Evolutionary conservation across 768 basidiomycete species (phyloP).

Genomic region (Leucocoprinus sp.): DNA sequence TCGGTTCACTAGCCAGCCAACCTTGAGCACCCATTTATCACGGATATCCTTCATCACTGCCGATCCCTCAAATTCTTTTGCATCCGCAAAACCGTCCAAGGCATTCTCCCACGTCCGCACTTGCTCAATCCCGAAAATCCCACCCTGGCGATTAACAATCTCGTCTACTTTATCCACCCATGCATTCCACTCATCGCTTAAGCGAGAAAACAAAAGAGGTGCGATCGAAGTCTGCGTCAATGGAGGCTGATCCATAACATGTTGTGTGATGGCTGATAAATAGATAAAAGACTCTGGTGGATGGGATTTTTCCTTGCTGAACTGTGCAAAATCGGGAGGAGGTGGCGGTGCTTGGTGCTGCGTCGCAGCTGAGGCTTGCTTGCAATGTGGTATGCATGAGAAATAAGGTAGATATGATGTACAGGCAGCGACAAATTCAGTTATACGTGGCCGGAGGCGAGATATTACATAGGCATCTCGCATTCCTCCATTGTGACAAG

Average conservation of each 20-base stretch:
- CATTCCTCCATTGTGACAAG: constrained; percentile 44
- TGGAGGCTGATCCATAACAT: constrained; percentile 59
- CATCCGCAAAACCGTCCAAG: constrained; percentile 57
- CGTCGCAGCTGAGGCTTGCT: constrained; percentile 17
- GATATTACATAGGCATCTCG: constrained; percentile 74
- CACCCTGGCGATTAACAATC: constrained; percentile 60
- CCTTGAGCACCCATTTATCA: constrained; percentile 64
- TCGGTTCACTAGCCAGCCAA: constrained; percentile 71
- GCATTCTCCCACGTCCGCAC: constrained; percentile 62
- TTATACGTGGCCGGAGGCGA: constrained; percentile 64
- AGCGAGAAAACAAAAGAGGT: constrained; percentile 52
- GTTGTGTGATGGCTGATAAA: constrained; percentile 59
- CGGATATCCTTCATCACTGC: constrained; percentile 31
- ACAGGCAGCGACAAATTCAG: constrained; percentile 70
- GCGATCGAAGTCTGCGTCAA: constrained; percentile 53
- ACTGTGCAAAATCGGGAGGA: constrained; percentile 28
- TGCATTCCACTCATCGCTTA: constrained; percentile 67
- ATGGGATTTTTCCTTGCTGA: constrained; percentile 59
- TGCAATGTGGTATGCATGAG: constrained; percentile 40
- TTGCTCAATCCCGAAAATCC: constrained; percentile 73
- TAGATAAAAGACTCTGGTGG: constrained; percentile 70
- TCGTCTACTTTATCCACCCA: constrained; percentile 69
- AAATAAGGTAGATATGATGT: constrained; percentile 84
- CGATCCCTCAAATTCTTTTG: constrained; percentile 31
- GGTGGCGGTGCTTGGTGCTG: constrained; percentile 20